Evolutionary conservation across 75 land plant species (phyloP).

Genomic region (Cupressus sempervirens): DNA sequence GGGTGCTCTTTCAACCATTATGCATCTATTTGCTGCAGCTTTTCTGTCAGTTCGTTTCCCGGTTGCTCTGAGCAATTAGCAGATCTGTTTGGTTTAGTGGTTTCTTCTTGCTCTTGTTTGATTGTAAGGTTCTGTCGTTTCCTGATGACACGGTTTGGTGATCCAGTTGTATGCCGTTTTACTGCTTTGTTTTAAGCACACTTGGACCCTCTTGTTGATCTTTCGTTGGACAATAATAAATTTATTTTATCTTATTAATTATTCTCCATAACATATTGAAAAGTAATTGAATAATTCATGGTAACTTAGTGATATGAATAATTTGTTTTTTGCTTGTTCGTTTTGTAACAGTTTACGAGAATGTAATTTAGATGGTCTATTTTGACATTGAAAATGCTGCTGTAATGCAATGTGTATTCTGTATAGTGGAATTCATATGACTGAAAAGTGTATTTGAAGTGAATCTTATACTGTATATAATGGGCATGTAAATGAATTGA

Average conservation of each 20-base stretch:
- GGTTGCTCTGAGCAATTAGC: too few relatives aligned
- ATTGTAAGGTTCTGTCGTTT: too few relatives aligned
- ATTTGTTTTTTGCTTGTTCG: background rate
- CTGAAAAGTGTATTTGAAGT: background rate
- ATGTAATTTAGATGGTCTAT: background rate
- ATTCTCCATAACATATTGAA: background rate
- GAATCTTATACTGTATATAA: background rate
- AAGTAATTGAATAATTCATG: background rate
- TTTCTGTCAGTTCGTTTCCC: too few relatives aligned
- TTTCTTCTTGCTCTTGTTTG: too few relatives aligned
- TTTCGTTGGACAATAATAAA: too few relatives aligned
- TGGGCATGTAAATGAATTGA: background rate
- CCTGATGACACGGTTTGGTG: too few relatives aligned
- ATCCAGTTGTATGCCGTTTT: too few relatives aligned
- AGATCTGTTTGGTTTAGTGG: too few relatives aligned
- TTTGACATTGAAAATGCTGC: background rate
- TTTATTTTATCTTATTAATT: background rate
- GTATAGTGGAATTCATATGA: background rate
- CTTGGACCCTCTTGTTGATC: too few relatives aligned
- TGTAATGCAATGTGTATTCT: background rate
- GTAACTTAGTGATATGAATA: background rate
- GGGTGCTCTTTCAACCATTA: background rate
- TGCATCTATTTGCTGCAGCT: background rate
- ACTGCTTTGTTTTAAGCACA: too few relatives aligned
- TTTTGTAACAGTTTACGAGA: background rate